Evolutionary conservation across 2,329 filamentous ascomycete genomes (phyloP).

Genomic region (Drechslerella coelobrocha): DNA sequence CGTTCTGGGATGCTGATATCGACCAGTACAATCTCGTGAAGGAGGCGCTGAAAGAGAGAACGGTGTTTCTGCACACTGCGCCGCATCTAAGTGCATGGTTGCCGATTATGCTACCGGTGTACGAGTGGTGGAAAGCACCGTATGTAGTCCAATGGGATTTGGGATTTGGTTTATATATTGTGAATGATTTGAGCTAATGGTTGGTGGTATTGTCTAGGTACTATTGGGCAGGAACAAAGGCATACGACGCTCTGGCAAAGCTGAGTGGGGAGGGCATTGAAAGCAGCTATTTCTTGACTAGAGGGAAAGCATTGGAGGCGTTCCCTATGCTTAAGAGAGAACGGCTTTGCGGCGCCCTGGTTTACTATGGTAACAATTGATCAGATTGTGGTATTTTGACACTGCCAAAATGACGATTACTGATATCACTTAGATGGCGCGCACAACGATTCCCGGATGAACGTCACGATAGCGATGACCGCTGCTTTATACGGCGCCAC

Average conservation of each 20-base stretch:
- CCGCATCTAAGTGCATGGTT: conserved; percentile 76
- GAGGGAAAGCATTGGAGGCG: conserved; percentile 82
- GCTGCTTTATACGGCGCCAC: conserved; percentile 85
- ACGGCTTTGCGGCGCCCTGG: conserved; percentile 78
- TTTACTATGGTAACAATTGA: conserved; percentile 72
- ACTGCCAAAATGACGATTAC: conserved; percentile 53
- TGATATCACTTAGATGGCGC: conserved; percentile 69
- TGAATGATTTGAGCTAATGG: background rate
- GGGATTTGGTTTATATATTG: background rate
- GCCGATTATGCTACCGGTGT: conserved; percentile 76
- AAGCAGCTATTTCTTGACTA: conserved; percentile 84
- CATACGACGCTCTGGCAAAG: conserved; percentile 78
- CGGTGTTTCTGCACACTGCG: conserved; percentile 76
- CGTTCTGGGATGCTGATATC: conserved; percentile 77
- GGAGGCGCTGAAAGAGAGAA: conserved; percentile 75
- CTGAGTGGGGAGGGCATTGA: conserved; percentile 81
- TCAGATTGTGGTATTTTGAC: background rate
- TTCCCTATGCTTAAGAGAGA: conserved; percentile 88
- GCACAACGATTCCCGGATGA: conserved; percentile 92
- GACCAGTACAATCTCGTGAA: conserved; percentile 74
- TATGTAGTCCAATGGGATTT: conserved; percentile 23
- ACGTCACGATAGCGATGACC: conserved; percentile 85
- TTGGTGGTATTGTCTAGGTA: conserved; percentile 62
- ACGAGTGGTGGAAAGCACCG: conserved; percentile 78
- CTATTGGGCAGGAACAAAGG: conserved; percentile 79